Base-by-base conservation (phyloP, 768 basidiomycete species). In the Rhodotorula babjevae region DNA sequence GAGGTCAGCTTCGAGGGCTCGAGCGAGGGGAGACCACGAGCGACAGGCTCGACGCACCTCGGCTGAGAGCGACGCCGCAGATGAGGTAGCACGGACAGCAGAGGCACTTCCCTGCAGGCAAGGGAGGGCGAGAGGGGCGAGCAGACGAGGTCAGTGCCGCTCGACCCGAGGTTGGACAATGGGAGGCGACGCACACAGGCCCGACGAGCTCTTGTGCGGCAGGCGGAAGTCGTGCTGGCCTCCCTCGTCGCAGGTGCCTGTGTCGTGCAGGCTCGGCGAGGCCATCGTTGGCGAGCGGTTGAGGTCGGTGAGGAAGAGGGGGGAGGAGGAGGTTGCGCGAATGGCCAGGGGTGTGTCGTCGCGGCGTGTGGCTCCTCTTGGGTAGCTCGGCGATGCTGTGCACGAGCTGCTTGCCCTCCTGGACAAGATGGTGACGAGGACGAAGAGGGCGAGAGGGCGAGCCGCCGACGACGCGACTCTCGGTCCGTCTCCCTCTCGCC, bases 51-150 rank as follows among this genome's bases (percentile, higher is more conserved):
- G 50, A 52, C 50, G 7, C 23, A 64, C 63, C 63, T n/a, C 55
- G 40, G 7, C 40, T 42, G 5, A 53, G 52, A 0, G 63, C 63
- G 63, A 52, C 42, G 25, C 52, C 55, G 36, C 42, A 64, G 36
- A 64, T n/a, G 29, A 40, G 40, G 36, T 53, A 64, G 40, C 63
- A 64, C 1, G 63, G 63, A 21, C 63, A 64, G 63, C 63, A 64
- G 40, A 53, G 25, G 52, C 63, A 64, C 52, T 55, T 64, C 36
- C 63, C 50, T 55, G 52, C 40, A 23, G 6, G 6, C 10, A 23
- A 21, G 21, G n/a, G 56, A 21, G 36, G 7, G 33, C 29, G 16
- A 31, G 31, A 2, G 19, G 25, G 25, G 27, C 31, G 23, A 18
- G 31, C 18, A 29, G 49, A 6, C n/a, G 33, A 11, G 46, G 23